Conservation (phyloP, 2,329 filamentous ascomycete genomes). For the Ceratocystis cubensis region DNA sequence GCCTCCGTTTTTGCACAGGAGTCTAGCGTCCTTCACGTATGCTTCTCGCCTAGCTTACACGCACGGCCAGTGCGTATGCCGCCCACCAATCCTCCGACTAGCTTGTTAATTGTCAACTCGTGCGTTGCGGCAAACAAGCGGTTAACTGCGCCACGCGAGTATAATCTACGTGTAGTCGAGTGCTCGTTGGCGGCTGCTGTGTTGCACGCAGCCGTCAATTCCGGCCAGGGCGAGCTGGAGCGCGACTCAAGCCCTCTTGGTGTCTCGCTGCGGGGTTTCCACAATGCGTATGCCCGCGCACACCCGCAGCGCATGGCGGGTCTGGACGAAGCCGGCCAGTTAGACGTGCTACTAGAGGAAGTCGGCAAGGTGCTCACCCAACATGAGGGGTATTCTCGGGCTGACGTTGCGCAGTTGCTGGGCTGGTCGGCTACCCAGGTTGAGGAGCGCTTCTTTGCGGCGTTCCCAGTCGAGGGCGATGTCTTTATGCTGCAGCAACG, state of each 20-base stretch:
- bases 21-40: constrained; percentile 78
- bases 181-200: constrained; percentile 74
- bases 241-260: constrained; percentile 71
- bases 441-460: constrained; percentile 58
- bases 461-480: constrained; percentile 79
- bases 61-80: constrained; percentile 74
- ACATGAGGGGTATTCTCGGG: constrained; percentile 74
- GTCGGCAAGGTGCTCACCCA: constrained; percentile 55
- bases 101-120: constrained; percentile 87
- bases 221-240: constrained; percentile 46
- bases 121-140: constrained; percentile 93
- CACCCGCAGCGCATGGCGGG: constrained; percentile 31
- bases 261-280: constrained; percentile 73
- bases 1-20: constrained; percentile 86
- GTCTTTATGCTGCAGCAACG: constrained; percentile 79
- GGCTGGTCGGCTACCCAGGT: constrained; percentile 59
- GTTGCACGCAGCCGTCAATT: constrained; percentile 42
- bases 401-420: constrained; percentile 66
- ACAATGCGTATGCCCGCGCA: constrained; percentile 62
- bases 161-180: constrained; percentile 94
- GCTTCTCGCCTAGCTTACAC: constrained; percentile 67
- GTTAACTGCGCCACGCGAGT: constrained; percentile 82
- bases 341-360: constrained; percentile 26
- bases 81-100: constrained; percentile 65
- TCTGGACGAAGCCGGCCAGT: constrained; percentile 11